Evolutionary conservation across 257 asterid genomes (phyloP).

Genomic region (Salvia miltiorrhiza): DNA sequence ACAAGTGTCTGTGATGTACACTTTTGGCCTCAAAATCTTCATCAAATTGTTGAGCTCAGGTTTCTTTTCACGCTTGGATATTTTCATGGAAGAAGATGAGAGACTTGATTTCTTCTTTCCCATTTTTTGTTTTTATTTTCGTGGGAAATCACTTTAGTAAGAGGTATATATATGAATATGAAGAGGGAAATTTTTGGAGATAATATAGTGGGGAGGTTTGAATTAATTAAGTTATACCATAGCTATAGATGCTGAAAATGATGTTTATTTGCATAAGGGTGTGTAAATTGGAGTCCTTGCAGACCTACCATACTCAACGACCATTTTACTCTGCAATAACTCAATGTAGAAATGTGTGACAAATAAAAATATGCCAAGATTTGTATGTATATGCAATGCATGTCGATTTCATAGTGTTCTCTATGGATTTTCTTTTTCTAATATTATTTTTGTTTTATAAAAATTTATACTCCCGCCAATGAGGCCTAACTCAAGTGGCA

Average conservation of each 20-base stretch:
- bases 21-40: slow-evolving; percentile 34
- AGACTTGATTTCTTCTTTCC: slow-evolving; percentile 31
- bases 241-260: slow-evolving; percentile 35
- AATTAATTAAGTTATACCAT: not conserved
- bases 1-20: slow-evolving; percentile 35
- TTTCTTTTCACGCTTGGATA: slow-evolving; percentile 25
- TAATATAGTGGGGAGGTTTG: slow-evolving; percentile 1
- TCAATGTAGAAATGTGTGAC: not conserved
- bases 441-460: not conserved
- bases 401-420: not conserved
- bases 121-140: slow-evolving; percentile 13
- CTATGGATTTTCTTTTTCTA: not conserved
- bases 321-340: not conserved
- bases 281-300: slow-evolving; percentile 19
- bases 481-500: too few relatives aligned
- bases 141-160: not conserved
- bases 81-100: slow-evolving; percentile 6
- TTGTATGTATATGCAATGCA: slow-evolving; percentile 22
- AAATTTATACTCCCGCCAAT: not conserved
- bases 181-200: not conserved
- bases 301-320: not conserved
- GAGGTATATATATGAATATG: not conserved
- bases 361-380: slow-evolving; percentile 24
- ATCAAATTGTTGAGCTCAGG: slow-evolving; percentile 17
- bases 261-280: slow-evolving; percentile 22